Evolutionary conservation across 305 asterid species (phyloP).

Genomic region (Withania somnifera): DNA sequence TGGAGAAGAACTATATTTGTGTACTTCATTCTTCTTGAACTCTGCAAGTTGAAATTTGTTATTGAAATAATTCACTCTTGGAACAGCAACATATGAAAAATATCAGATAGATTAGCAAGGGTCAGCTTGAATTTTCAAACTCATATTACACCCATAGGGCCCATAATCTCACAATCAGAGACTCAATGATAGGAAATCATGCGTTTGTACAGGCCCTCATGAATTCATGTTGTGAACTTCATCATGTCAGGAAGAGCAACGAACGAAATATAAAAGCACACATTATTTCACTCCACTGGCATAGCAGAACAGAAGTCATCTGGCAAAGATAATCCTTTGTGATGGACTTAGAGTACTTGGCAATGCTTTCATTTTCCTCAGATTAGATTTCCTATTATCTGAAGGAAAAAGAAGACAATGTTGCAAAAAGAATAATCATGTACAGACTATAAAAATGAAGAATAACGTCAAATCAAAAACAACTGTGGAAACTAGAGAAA

Average conservation of each 20-base stretch:
- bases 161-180: not conserved
- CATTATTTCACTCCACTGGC: conserved; percentile 1
- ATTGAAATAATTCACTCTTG: not conserved
- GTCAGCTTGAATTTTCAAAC: not conserved
- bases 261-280: not conserved
- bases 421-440: conserved; percentile 4
- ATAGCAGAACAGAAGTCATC: conserved; percentile 2
- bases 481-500: not conserved
- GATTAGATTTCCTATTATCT: conserved; percentile 38
- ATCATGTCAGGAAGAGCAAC: not conserved
- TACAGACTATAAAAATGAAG: not conserved
- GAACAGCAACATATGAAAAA: not conserved
- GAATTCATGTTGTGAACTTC: not conserved
- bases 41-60: conserved; percentile 35
- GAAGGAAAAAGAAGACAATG: conserved; percentile 8
- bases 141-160: not conserved
- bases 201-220: not conserved
- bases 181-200: not conserved
- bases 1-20: conserved; percentile 47
- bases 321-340: conserved; percentile 44
- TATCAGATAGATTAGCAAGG: not conserved
- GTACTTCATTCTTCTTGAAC: conserved; percentile 53
- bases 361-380: conserved; percentile 28
- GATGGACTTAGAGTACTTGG: conserved; percentile 60
- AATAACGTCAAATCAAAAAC: not conserved